Evolutionary conservation across 768 basidiomycete genomes (phyloP), one percentile per base, ranked within the genome.

Genomic region (Boletus bicolor): DNA sequence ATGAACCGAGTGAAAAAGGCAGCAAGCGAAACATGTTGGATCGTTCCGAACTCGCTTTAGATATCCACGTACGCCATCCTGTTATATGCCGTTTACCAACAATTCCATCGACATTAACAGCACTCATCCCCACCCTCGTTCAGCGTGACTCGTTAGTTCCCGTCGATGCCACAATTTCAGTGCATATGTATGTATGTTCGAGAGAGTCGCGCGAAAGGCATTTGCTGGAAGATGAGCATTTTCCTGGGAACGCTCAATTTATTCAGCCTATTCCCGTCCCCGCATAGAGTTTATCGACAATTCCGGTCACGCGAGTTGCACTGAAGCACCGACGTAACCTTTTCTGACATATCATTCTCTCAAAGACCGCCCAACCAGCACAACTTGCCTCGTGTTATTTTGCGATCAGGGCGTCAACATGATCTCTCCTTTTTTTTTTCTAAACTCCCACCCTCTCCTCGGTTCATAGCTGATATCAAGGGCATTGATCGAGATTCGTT

Each of bases 1-100:
- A 98, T 97, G 93, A 97, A 98, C 70, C 81, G 96, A 17, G 84
- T 94, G 26, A 81, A 82, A 58, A 98, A 98, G 68, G 95, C 96
- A 2, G 93, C 94, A 7, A 83, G 86, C 5, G 82, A 86, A 47
- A 63, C 61, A 10, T 56, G 57, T 37, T 76, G 75, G 73, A 56
- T 77, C 9, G 21, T 38, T 24, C 46, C 54, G 11, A 17, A 43
- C 38, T 42, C 55, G 21, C 9, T 34, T 30, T 69, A 69, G 58
- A 59, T 41, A 44, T 44, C 8, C 50, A 57, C 44, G 65, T 69
- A 45, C 39, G 66, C 60, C 49, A 7, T 24, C 41, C 15, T 52
- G 21, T 35, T n/a, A 7, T 28, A 44, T 46, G 17, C 12, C 32
- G 4, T 32, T 15, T 15, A 12, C 21, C 51, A 43, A 24, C n/a